Evolutionary conservation across 2,329 filamentous ascomycete genomes (phyloP).

Genomic region (Fusarium sp.): DNA sequence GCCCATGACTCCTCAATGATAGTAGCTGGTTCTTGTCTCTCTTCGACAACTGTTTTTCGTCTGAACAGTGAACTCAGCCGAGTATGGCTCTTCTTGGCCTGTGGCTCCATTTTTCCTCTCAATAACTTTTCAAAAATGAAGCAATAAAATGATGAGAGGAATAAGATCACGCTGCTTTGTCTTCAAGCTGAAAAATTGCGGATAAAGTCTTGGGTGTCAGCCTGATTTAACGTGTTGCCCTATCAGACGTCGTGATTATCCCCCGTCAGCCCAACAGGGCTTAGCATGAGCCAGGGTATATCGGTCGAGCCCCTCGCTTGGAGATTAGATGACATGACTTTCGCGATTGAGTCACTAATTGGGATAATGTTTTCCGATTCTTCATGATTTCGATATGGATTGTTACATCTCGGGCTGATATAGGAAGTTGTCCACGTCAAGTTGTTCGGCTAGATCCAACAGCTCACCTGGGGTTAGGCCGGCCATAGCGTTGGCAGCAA

Average conservation of each 20-base stretch:
- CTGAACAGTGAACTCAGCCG: background rate
- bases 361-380: background rate
- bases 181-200: background rate
- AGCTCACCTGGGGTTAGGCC: constrained; percentile 48
- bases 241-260: background rate
- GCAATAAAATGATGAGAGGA: background rate
- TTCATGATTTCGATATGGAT: background rate
- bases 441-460: constrained; percentile 47
- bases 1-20: background rate
- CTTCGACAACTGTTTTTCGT: background rate
- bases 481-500: constrained; percentile 48
- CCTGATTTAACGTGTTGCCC: background rate
- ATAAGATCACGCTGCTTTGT: background rate
- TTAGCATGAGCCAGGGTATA: background rate
- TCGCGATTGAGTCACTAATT: background rate
- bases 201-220: background rate
- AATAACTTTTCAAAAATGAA: background rate
- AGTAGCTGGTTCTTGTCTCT: background rate
- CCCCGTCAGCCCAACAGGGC: background rate
- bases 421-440: constrained; percentile 43
- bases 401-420: constrained; percentile 34
- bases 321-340: background rate
- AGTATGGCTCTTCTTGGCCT: background rate
- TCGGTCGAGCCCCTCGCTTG: background rate
- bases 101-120: background rate